These are phyloP conservation scores for Viridothelium virens DNA, from an alignment of 495 filamentous ascomycete genomes.

Conservation along the genomic window DNA sequence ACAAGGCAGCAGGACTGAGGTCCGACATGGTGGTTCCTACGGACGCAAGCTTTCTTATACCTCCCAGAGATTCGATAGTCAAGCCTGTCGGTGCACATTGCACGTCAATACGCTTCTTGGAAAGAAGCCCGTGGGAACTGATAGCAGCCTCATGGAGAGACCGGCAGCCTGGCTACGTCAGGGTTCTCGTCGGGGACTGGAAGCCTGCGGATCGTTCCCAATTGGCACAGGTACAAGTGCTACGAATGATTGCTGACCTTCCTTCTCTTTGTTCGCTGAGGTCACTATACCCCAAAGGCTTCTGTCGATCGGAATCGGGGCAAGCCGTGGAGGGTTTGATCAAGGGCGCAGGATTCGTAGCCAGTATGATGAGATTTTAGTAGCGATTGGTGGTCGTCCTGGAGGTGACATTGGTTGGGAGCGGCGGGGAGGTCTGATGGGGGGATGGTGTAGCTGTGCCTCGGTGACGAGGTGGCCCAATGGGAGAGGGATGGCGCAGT, in stretches of 20 bases:
- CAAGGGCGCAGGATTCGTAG: slow-evolving; percentile 8
- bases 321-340: neutral
- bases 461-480: neutral
- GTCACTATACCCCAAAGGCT: neutral
- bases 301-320: neutral
- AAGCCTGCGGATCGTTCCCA: neutral
- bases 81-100: slow-evolving; percentile 3
- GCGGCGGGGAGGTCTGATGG: neutral
- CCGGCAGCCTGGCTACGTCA: neutral
- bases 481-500: neutral
- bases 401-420: neutral
- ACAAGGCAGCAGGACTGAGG: neutral
- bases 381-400: neutral
- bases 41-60: neutral
- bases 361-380: slow-evolving; percentile 9
- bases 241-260: slow-evolving; percentile 2
- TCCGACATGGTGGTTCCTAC: neutral
- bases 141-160: slow-evolving; percentile 1
- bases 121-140: neutral
- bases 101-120: slow-evolving; percentile 11
- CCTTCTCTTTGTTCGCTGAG: neutral
- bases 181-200: neutral
- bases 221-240: neutral
- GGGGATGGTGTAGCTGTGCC: neutral
- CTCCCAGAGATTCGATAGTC: neutral